A percentile compares a stretch with the other conserved stretches of the same genome.
phyloP scores from a whole-genome alignment of 1,139 yeast genomes.

The Protomyces gravidus region DNA sequence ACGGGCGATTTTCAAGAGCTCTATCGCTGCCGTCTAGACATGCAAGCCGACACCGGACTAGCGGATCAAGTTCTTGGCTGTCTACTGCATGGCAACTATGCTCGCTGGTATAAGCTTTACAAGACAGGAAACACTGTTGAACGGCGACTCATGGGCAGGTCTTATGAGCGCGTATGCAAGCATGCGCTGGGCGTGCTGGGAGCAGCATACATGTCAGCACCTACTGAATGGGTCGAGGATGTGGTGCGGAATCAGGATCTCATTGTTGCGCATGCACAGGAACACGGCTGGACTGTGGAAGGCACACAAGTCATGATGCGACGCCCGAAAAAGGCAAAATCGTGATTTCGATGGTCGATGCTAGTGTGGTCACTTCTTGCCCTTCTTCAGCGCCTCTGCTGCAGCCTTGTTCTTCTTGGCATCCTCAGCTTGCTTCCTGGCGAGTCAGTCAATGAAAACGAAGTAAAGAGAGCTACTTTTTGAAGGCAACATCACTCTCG shows the following conservation, averaged over 20 bases:
- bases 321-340: neutral
- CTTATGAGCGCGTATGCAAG: neutral
- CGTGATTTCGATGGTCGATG: too few species aligned
- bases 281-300: neutral
- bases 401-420: constrained; percentile 28
- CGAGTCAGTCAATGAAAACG: neutral
- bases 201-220: neutral
- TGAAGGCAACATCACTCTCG: constrained; percentile 29
- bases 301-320: neutral
- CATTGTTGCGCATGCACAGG: neutral
- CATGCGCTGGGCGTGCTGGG: neutral
- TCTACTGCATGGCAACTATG: neutral
- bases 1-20: constrained; percentile 8
- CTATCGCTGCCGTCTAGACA: neutral
- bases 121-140: neutral
- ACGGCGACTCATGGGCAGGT: neutral
- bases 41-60: neutral
- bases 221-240: neutral
- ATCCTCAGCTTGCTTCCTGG: constrained; percentile 28
- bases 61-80: constrained; percentile 1
- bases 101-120: neutral
- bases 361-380: constrained; percentile 19
- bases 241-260: neutral
- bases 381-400: constrained; percentile 27
- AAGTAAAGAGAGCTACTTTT: neutral